Conservation (phyloP, 768 basidiomycete species). For the Boletus barrowsii region DNA sequence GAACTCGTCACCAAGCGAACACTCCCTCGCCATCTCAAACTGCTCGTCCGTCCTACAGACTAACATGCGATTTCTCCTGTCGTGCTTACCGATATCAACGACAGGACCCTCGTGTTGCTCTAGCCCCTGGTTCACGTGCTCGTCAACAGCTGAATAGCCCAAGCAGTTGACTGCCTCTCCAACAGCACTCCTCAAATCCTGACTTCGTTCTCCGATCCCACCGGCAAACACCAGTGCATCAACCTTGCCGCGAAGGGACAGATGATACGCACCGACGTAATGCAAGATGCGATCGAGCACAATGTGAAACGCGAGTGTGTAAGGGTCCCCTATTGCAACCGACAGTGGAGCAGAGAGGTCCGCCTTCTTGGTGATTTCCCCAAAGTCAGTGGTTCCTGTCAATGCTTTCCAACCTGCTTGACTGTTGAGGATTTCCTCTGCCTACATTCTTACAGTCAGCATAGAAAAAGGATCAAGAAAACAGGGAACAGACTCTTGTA, state of each 20-base stretch:
- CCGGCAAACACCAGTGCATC: conserved; percentile 86
- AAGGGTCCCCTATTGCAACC: conserved; percentile 31
- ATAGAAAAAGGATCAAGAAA: background rate
- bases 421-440: conserved; percentile 72
- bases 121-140: conserved; percentile 42
- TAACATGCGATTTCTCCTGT: conserved; percentile 38
- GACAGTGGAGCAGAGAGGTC: conserved; percentile 22
- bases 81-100: conserved; percentile 41
- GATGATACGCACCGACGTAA: conserved; percentile 70
- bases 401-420: conserved; percentile 77
- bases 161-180: conserved; percentile 53
- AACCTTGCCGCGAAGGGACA: conserved; percentile 64
- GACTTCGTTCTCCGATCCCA: conserved; percentile 80
- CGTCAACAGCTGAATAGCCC: conserved; percentile 55
- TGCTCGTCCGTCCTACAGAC: conserved; percentile 71
- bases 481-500: conserved; percentile 39
- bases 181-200: conserved; percentile 58
- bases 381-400: conserved; percentile 81
- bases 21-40: conserved; percentile 47
- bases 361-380: conserved; percentile 52
- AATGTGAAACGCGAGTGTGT: conserved; percentile 70
- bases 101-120: conserved; percentile 39
- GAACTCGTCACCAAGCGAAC: conserved; percentile 22
- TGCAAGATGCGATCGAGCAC: conserved; percentile 74
- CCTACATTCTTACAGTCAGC: conserved; percentile 34